These are phyloP conservation scores for Boletus bicolor DNA, from an alignment of 768 basidiomycete species.

Conservation along the genomic window DNA sequence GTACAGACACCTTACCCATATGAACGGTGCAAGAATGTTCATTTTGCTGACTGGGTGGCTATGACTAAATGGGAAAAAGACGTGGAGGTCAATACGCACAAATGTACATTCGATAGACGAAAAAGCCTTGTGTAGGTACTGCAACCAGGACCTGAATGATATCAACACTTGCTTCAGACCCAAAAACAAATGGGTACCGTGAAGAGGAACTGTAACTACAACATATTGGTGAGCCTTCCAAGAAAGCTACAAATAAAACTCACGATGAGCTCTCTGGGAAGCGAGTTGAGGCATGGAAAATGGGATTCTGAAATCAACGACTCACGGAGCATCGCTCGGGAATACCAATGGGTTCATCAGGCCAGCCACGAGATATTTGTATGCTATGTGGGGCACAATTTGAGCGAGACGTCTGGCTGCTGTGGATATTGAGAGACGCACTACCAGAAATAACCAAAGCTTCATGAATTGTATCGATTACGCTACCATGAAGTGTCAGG, in stretches of 20 bases:
- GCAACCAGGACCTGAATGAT: constrained; percentile 1
- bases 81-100: no score
- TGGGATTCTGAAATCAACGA: neutral
- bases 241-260: neutral
- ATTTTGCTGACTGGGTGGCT: constrained; percentile 1
- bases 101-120: constrained; percentile 12
- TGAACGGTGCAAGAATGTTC: neutral
- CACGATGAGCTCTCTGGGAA: constrained; percentile 9
- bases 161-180: neutral
- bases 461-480: constrained; percentile 13
- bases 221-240: neutral
- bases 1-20: constrained; percentile 8
- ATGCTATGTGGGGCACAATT: neutral
- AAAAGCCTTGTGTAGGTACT: constrained; percentile 7
- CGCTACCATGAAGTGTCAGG: neutral
- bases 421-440: neutral
- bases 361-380: constrained; percentile 4
- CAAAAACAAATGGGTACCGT: neutral
- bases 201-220: constrained; percentile 4
- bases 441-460: constrained; percentile 3
- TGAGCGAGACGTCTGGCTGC: neutral
- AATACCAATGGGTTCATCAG: neutral
- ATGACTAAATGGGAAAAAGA: neutral
- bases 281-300: neutral
- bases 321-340: neutral